These are phyloP conservation scores for Neurospora sp. DNA, from an alignment of 495 filamentous ascomycete genomes.

Conservation along the genomic window DNA sequence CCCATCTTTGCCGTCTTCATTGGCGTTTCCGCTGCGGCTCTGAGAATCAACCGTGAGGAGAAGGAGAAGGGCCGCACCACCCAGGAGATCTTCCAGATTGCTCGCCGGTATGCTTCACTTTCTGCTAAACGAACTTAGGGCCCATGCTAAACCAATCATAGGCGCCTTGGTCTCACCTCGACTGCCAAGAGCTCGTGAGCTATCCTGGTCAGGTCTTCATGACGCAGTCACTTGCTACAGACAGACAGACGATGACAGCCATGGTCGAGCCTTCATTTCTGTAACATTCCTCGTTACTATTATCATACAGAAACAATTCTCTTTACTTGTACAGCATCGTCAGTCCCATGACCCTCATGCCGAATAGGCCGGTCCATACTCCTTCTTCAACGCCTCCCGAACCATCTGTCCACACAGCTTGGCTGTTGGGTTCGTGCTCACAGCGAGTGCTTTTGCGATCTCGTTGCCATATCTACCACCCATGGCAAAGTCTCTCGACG, in stretches of 20 bases:
- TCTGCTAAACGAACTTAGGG: background rate
- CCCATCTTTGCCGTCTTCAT: slow-evolving; percentile 81
- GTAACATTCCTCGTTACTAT: background rate
- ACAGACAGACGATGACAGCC: background rate
- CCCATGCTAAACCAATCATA: slow-evolving; percentile 1
- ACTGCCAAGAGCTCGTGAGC: slow-evolving; percentile 11
- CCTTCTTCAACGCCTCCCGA: slow-evolving; percentile 72
- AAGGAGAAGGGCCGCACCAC: slow-evolving; percentile 51
- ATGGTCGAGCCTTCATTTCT: background rate
- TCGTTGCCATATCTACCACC: slow-evolving; percentile 72
- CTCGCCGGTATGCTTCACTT: slow-evolving; percentile 30
- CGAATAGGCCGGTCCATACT: slow-evolving; percentile 39
- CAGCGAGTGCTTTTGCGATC: slow-evolving; percentile 63
- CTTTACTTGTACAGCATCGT: background rate
- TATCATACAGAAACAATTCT: background rate
- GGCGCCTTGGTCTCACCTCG: slow-evolving; percentile 14
- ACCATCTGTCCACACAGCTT: slow-evolving; percentile 86
- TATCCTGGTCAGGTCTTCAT: background rate
- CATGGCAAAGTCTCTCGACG: slow-evolving; percentile 61
- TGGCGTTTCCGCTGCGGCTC: slow-evolving; percentile 52
- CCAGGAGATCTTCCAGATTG: slow-evolving; percentile 39
- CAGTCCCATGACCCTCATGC: slow-evolving; percentile 7
- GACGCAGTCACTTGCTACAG: background rate
- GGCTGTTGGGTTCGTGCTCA: slow-evolving; percentile 75
- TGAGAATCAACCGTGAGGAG: slow-evolving; percentile 74